phyloP scores from a whole-genome alignment of 257 asterid species.

The Solanum piurae region DNA sequence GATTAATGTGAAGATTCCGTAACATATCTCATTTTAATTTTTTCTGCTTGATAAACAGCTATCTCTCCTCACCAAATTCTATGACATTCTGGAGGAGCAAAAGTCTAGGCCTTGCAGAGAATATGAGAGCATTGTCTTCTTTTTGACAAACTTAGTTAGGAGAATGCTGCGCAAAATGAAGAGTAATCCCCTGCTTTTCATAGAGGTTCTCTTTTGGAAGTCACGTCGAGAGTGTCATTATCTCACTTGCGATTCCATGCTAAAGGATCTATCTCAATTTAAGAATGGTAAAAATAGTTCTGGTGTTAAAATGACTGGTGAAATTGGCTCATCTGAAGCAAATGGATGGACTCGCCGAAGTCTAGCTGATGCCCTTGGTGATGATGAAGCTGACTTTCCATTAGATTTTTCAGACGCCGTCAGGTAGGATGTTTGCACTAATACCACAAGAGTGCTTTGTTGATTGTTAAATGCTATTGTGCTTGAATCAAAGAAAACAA shows the following conservation, averaged over 20 bases:
- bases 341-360: conserved; percentile 56
- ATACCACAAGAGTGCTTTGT: background rate
- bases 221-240: conserved; percentile 72
- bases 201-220: conserved; percentile 75
- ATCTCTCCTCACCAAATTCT: conserved; percentile 65
- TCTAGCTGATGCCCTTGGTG: conserved; percentile 95
- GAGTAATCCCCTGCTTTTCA: conserved; percentile 72
- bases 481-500: background rate
- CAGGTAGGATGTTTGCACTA: background rate
- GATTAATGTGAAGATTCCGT: background rate
- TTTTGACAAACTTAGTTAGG: conserved; percentile 62
- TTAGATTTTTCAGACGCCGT: conserved; percentile 10
- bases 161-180: conserved; percentile 87
- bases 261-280: conserved; percentile 49
- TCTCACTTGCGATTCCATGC: conserved; percentile 68
- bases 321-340: conserved; percentile 32
- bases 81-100: conserved; percentile 87
- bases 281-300: conserved; percentile 25
- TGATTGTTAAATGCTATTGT: background rate
- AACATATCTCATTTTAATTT: conserved; percentile 4
- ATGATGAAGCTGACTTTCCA: conserved; percentile 61
- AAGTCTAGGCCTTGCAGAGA: conserved; percentile 66
- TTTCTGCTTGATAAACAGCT: conserved; percentile 46
- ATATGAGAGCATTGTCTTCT: conserved; percentile 59
- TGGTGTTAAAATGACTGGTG: conserved; percentile 28